Base-by-base conservation (phyloP, 257 asterid genomes). In the Plantago ovata region DNA sequence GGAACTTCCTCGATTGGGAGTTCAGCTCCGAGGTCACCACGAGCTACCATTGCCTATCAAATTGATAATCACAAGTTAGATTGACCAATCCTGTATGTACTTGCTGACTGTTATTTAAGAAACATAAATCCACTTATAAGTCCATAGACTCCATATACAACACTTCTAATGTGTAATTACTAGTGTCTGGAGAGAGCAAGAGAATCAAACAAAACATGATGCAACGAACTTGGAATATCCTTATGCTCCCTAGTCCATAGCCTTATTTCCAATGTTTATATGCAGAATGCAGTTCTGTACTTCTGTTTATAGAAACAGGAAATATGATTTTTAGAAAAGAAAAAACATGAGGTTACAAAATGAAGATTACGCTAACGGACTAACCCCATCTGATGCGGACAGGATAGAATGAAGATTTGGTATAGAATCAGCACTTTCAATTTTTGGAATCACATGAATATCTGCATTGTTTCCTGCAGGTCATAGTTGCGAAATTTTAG, bases 11-110 rank as follows among this genome's bases (percentile, higher is more conserved):
- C 99, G 38, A 93, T 82, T 18, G 99, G 97, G 63, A 93, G 96
- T 75, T 93, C 99, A 66, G 99, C 95, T 61, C 99, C 99, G 53
- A 93, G 97, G 77, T 93, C 99, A 38, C 99, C 97, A 47, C 99
- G 95, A 61, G 99, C 99, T 50, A 93, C 99, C 99, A 93, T 93
- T 58, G 99, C 99, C 99, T 93, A 68, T 68, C 67, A 84, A 52
- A 71, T 53, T 19, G 22, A 69, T 13, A 15, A 62, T 52, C 13
- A 51, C n/a, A 36, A 51, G 55, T 32, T 22, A 14, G 47, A 13
- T 40, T 39, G 10, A 40, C 22, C 4, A 22, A 50, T 50, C 13
- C 36, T 50, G 10, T 13, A 13, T 41, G 50, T 21, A 40, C 19
- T 21, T 21, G 33, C 19, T 3, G 28, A 23, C 7, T 39, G 42